Conservation (phyloP, 108 stramenopile species). For the Nitzschia sp. region DNA sequence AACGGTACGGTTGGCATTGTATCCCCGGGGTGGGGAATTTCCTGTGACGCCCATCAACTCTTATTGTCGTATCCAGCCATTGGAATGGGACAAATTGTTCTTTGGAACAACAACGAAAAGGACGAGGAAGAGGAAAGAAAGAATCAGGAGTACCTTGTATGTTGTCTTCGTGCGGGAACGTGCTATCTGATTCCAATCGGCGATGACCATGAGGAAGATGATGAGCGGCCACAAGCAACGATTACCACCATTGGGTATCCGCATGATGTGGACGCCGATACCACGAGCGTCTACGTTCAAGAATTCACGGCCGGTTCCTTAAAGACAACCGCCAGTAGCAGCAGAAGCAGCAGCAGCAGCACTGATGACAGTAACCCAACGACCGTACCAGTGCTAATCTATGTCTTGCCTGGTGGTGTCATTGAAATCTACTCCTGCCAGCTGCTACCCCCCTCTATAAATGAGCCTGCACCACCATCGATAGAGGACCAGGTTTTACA, state of each 20-base stretch:
- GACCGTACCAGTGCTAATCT: constrained; percentile 17
- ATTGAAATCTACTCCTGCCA: constrained; percentile 51
- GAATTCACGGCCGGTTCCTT: constrained; percentile 50
- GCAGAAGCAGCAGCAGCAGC: too few species aligned
- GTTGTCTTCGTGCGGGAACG: constrained; percentile 67
- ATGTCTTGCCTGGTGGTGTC: constrained; percentile 50
- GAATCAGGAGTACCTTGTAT: constrained; percentile 33
- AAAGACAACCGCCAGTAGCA: too few species aligned
- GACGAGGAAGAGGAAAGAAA: background rate
- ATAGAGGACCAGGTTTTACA: constrained; percentile 1
- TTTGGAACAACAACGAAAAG: too few species aligned
- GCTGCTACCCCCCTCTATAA: constrained; percentile 7
- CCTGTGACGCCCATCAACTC: constrained; percentile 21
- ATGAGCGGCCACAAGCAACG: constrained; percentile 5
- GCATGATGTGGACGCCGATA: constrained; percentile 46
- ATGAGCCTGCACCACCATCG: background rate
- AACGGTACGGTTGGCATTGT: constrained; percentile 24
- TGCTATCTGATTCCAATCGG: constrained; percentile 52
- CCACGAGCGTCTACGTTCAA: constrained; percentile 46
- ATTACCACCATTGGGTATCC: constrained; percentile 39
- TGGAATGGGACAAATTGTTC: constrained; percentile 20
- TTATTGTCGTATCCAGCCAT: constrained; percentile 40
- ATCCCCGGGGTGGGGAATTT: constrained; percentile 26
- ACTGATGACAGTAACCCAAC: background rate
- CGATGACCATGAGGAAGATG: background rate